Evolutionary conservation across 2,329 filamentous ascomycete genomes (phyloP).

Genomic region (Fusarium sp.): DNA sequence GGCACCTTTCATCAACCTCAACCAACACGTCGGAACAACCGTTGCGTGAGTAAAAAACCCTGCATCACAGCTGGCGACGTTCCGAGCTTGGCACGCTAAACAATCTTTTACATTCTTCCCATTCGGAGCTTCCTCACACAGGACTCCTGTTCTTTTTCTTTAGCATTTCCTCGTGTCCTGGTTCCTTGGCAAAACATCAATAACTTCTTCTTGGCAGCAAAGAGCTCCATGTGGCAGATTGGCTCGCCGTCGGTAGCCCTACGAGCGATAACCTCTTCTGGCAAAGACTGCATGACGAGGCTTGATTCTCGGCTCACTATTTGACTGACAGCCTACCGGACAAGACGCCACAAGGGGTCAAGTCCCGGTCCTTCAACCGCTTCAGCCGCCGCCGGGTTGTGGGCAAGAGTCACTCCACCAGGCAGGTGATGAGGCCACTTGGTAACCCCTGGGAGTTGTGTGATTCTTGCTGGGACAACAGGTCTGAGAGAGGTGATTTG

Average conservation of each 20-base stretch:
- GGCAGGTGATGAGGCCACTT: not conserved
- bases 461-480: not conserved
- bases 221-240: slow-evolving; percentile 14
- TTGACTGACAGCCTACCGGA: slow-evolving; percentile 21
- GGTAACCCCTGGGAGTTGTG: not conserved
- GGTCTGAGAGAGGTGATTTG: not conserved
- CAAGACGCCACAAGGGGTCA: slow-evolving; percentile 15
- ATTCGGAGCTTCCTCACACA: slow-evolving; percentile 2
- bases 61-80: slow-evolving; percentile 22
- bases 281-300: slow-evolving; percentile 33
- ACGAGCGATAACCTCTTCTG: slow-evolving; percentile 27
- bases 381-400: slow-evolving; percentile 26
- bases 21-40: slow-evolving; percentile 22
- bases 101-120: not conserved
- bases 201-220: slow-evolving; percentile 4
- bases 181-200: slow-evolving; percentile 23
- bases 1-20: not conserved
- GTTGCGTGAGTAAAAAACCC: slow-evolving; percentile 4
- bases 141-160: not conserved
- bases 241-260: slow-evolving; percentile 19
- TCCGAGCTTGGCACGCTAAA: slow-evolving; percentile 30
- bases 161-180: not conserved
- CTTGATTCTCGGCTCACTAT: slow-evolving; percentile 27
- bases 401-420: slow-evolving; percentile 27
- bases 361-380: slow-evolving; percentile 20